These are phyloP conservation scores for Globisporangium echinulatum DNA, from an alignment of 352 stramenopile genomes.

Conservation along the genomic window DNA sequence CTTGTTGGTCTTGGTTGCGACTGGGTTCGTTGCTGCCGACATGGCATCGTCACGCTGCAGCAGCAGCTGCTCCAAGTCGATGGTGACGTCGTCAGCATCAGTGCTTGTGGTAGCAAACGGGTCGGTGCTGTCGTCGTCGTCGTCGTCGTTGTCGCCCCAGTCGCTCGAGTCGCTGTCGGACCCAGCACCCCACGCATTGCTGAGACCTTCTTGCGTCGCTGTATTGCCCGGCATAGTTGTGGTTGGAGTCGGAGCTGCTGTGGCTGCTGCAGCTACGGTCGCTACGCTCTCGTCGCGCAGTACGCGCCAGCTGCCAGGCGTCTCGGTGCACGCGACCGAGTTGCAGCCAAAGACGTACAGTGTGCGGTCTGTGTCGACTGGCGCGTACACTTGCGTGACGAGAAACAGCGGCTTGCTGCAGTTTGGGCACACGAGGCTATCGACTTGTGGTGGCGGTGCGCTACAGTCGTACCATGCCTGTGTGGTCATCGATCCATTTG, in stretches of 20 bases:
- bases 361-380: constrained; percentile 61
- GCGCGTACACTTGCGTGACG: constrained; percentile 73
- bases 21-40: constrained; percentile 17
- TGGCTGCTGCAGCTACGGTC: background rate
- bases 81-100: constrained; percentile 14
- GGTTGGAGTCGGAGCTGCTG: background rate
- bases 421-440: constrained; percentile 42
- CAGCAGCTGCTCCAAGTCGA: constrained; percentile 63
- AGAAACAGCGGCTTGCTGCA: constrained; percentile 58
- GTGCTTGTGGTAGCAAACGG: constrained; percentile 8
- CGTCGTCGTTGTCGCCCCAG: constrained; percentile 60
- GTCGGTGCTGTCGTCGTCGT: constrained; percentile 14
- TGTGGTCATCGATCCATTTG: background rate
- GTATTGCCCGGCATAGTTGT: background rate
- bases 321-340: constrained; percentile 58
- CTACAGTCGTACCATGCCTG: constrained; percentile 48
- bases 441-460: constrained; percentile 29
- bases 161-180: constrained; percentile 55
- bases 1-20: constrained; percentile 6
- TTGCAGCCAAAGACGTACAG: constrained; percentile 86
- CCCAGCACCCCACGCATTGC: constrained; percentile 19
- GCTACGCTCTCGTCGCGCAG: constrained; percentile 44
- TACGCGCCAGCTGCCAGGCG: constrained; percentile 61
- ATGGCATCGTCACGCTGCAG: constrained; percentile 68
- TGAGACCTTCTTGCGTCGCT: constrained; percentile 9